Base-by-base conservation (phyloP, 495 filamentous ascomycete species). In the Aspergillus biplanus region DNA sequence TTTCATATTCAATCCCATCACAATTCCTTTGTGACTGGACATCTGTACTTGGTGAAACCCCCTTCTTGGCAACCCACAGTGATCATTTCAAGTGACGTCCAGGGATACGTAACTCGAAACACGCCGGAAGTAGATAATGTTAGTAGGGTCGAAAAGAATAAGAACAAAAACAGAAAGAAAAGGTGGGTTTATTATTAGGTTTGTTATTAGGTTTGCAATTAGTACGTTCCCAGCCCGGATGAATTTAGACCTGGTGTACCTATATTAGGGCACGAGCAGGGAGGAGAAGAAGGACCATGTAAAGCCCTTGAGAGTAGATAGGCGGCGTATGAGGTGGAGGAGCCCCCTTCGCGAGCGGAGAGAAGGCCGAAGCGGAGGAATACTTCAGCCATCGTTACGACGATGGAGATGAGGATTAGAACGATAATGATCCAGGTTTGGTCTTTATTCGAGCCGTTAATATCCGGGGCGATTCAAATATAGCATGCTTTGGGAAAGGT, bases 341-440 rank as follows among this genome's bases (percentile, higher is more conserved):
- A 33, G n/a, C 65, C 49, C 7, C 67, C 68, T 56, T 77, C 68
- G n/a, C 75, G 69, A 33, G 70, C 71, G 39, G 77, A 80, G 48
- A 98, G 75, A 18, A 99, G 89, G 21, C 83, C 90, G 72, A 98
- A 97, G 12, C 96, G 83, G 47, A 99, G 78, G 56, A 89, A 86
- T 16, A 97, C 94, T 78, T 99, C 95, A 5, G 87, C 89, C 49
- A 89, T 90, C 0, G 95, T 99, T 18, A 99, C 92, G 44, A 90
- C 75, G 69, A 99, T 97, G 68, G 89, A 92, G 59, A 98, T 79
- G 47, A 96, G 67, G 68, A 99, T 99, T 9, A 99, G 83, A 35
- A 96, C 81, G 67, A 99, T 99, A 71, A 98, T 93, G 68, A 99
- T 98, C 94, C 93, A 98, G 0, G 95, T 99, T 73, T 98, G 85